These are phyloP conservation scores for Claviceps arundinis DNA, from an alignment of 2,329 filamentous ascomycete genomes.

Conservation along the genomic window DNA sequence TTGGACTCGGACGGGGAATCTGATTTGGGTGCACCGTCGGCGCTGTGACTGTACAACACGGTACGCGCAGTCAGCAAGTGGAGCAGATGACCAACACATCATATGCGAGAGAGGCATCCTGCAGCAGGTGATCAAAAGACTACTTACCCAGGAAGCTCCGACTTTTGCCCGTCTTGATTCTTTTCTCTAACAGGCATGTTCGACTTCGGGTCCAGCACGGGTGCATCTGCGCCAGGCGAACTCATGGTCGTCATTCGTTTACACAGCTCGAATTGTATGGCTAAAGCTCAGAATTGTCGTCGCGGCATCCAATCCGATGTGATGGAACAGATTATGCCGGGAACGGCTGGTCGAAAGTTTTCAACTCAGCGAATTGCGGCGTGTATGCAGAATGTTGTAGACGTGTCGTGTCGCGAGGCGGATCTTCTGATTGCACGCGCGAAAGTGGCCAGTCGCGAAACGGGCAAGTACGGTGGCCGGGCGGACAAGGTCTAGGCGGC, in stretches of 20 bases:
- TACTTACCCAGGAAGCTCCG: slow-evolving; percentile 26
- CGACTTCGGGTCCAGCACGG: slow-evolving; percentile 35
- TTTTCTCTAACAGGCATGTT: slow-evolving; percentile 15
- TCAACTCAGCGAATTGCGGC: neutral
- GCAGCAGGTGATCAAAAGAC: slow-evolving; percentile 3
- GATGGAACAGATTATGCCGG: slow-evolving; percentile 8
- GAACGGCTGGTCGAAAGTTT: neutral
- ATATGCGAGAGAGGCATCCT: neutral
- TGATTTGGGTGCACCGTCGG: slow-evolving; percentile 6
- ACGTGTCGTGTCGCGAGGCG: neutral
- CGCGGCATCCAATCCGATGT: slow-evolving; percentile 9
- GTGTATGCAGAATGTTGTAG: neutral
- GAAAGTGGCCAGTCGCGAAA: neutral
- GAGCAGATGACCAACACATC: neutral
- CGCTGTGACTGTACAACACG: neutral
- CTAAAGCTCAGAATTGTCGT: neutral
- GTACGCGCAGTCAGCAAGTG: slow-evolving; percentile 1
- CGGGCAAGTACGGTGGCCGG: neutral
- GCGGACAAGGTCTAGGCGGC: neutral
- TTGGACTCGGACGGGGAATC: slow-evolving; percentile 4
- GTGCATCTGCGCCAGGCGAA: slow-evolving; percentile 30
- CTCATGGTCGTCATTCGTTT: slow-evolving; percentile 38
- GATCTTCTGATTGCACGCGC: neutral
- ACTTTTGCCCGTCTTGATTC: slow-evolving; percentile 18
- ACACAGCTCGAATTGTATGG: neutral